phyloP scores from a whole-genome alignment of 2,329 filamentous ascomycete genomes.

The Colletotrichum scovillei region DNA sequence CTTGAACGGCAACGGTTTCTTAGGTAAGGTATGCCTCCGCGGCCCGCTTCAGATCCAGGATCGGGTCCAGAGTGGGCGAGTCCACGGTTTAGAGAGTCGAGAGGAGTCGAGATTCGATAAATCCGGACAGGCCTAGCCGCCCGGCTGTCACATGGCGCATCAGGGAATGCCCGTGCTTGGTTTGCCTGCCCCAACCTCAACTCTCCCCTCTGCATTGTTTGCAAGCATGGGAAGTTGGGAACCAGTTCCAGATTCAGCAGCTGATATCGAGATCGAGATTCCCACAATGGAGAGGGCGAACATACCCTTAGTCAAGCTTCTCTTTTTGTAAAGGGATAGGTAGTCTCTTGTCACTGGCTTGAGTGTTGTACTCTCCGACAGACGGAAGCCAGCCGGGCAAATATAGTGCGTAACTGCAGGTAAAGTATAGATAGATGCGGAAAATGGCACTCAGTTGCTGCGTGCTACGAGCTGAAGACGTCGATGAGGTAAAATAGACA shows the following conservation, averaged over 20 bases:
- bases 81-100: background rate
- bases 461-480: background rate
- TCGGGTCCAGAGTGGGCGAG: background rate
- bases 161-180: slow-evolving; percentile 23
- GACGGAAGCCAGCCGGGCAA: background rate
- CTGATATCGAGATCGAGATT: slow-evolving; percentile 22
- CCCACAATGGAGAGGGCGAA: background rate
- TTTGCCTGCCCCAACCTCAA: background rate
- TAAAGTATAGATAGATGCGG: background rate
- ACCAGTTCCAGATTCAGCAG: slow-evolving; percentile 20
- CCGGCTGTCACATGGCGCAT: slow-evolving; percentile 29
- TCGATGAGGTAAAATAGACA: background rate
- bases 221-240: slow-evolving; percentile 7
- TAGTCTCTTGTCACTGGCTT: background rate
- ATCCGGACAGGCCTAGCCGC: background rate
- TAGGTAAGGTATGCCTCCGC: background rate
- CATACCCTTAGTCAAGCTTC: background rate
- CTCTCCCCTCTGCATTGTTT: slow-evolving; percentile 7
- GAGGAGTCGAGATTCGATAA: background rate
- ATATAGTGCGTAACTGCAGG: background rate
- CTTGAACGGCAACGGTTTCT: slow-evolving; percentile 1
- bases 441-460: too few species aligned
- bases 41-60: slow-evolving; percentile 21
- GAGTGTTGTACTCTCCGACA: background rate
- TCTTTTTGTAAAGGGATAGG: background rate